Conservation (phyloP, 257 asterid genomes). For the Solanum piurae region DNA sequence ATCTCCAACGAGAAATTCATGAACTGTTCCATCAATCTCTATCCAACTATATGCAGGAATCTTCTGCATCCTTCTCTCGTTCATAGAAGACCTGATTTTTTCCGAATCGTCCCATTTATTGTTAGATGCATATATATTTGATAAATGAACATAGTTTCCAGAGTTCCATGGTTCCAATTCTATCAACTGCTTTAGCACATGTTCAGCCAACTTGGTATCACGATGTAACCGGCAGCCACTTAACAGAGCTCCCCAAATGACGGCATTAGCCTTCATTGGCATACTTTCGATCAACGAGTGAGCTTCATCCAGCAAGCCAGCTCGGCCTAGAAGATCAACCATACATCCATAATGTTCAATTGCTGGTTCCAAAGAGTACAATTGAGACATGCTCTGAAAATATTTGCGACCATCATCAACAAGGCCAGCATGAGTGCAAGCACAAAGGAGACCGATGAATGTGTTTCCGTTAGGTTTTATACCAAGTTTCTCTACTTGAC, state of each 20-base stretch:
- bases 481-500: slow-evolving; percentile 22
- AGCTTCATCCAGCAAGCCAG: slow-evolving; percentile 31
- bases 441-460: slow-evolving; percentile 36
- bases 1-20: slow-evolving; percentile 40
- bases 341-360: slow-evolving; percentile 41
- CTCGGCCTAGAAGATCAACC: slow-evolving; percentile 47
- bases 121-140: slow-evolving; percentile 31
- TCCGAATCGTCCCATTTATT: slow-evolving; percentile 27
- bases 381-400: slow-evolving; percentile 16
- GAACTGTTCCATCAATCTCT: slow-evolving; percentile 28
- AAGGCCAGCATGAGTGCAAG: slow-evolving; percentile 43
- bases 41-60: slow-evolving; percentile 39
- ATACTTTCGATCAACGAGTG: slow-evolving; percentile 16
- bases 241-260: slow-evolving; percentile 43
- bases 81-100: slow-evolving; percentile 19
- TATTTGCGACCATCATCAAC: slow-evolving; percentile 33
- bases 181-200: slow-evolving; percentile 25
- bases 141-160: slow-evolving; percentile 27
- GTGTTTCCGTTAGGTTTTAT: slow-evolving; percentile 31
- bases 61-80: slow-evolving; percentile 18
- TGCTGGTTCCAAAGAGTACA: slow-evolving; percentile 13
- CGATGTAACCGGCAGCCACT: slow-evolving; percentile 40
- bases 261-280: slow-evolving; percentile 34
- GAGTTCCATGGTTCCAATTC: slow-evolving; percentile 38
- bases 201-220: slow-evolving; percentile 33